phyloP scores from a whole-genome alignment of 768 basidiomycete genomes.

The Vishniacozyma victoriae region DNA sequence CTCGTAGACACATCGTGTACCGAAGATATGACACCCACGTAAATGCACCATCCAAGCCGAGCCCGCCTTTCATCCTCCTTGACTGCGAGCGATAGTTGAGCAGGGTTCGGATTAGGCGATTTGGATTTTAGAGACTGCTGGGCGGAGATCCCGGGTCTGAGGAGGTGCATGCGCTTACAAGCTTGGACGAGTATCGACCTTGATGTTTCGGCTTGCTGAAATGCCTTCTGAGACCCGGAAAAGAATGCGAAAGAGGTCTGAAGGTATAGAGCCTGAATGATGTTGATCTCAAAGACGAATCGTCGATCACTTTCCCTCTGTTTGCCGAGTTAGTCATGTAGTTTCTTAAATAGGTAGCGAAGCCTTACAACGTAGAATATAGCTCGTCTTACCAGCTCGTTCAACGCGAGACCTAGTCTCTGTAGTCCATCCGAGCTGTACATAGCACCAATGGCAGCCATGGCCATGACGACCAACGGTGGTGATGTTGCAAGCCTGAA shows the following conservation, averaged over 20 bases:
- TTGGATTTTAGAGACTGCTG: not conserved
- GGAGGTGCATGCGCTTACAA: slow-evolving; percentile 9
- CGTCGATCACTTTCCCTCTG: slow-evolving; percentile 10
- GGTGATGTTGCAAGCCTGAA: slow-evolving; percentile 10
- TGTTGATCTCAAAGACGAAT: slow-evolving; percentile 6
- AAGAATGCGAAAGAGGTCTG: slow-evolving; percentile 9
- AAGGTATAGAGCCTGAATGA: slow-evolving; percentile 9
- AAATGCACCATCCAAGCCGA: slow-evolving; percentile 16
- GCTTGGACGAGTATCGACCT: slow-evolving; percentile 4
- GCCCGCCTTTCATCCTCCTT: slow-evolving; percentile 11
- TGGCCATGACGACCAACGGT: slow-evolving; percentile 8
- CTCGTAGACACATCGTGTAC: not conserved
- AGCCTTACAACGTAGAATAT: slow-evolving; percentile 12
- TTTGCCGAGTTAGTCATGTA: not conserved
- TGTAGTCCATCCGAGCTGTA: slow-evolving; percentile 4
- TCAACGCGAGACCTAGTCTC: slow-evolving; percentile 5
- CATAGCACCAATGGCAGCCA: slow-evolving; percentile 10
- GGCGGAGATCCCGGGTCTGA: slow-evolving; percentile 1
- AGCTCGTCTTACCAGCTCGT: slow-evolving; percentile 9
- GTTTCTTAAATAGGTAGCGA: not conserved
- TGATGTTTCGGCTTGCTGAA: slow-evolving; percentile 9
- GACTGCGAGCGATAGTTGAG: not conserved
- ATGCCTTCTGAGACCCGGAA: slow-evolving; percentile 10
- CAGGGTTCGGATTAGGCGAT: not conserved
- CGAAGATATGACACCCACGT: slow-evolving; percentile 2